Conservation (phyloP, 768 basidiomycete species). For the Tylopilus vinaceipallidus region DNA sequence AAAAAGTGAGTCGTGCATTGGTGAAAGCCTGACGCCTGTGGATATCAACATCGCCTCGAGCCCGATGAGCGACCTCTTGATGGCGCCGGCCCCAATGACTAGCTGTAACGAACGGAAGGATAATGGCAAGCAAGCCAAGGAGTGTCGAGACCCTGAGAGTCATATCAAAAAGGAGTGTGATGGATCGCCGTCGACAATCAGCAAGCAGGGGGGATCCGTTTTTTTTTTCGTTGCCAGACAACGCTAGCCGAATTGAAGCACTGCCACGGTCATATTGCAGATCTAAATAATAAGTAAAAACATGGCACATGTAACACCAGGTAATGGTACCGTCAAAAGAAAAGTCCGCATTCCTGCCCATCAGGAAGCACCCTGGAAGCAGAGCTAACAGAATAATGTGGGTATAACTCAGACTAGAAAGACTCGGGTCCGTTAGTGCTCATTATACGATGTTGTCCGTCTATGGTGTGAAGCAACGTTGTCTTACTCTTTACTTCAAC, state of each 20-base stretch:
- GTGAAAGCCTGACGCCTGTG: slow-evolving; percentile 36
- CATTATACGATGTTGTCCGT: slow-evolving; percentile 15
- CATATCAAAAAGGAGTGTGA: slow-evolving; percentile 27
- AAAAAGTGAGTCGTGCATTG: slow-evolving; percentile 50
- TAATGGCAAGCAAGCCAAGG: slow-evolving; percentile 36
- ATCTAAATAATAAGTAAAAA: neutral
- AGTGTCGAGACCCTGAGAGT: slow-evolving; percentile 23
- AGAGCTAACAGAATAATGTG: slow-evolving; percentile 20
- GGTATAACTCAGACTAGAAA: slow-evolving; percentile 26
- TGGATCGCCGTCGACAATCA: slow-evolving; percentile 11
- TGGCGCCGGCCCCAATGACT: slow-evolving; percentile 39
- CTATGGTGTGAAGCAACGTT: slow-evolving; percentile 16
- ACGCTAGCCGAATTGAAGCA: slow-evolving; percentile 4
- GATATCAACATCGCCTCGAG: slow-evolving; percentile 39
- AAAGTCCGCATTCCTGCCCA: slow-evolving; percentile 6
- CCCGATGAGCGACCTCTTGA: slow-evolving; percentile 49
- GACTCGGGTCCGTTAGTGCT: slow-evolving; percentile 18
- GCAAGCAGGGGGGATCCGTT: too few species aligned
- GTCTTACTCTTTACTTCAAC: slow-evolving; percentile 18
- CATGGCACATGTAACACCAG: slow-evolving; percentile 19
- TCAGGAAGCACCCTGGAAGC: slow-evolving; percentile 3
- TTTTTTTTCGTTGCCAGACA: slow-evolving; percentile 20
- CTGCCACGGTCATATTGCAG: slow-evolving; percentile 9
- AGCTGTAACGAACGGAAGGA: slow-evolving; percentile 35
- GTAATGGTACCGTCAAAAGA: slow-evolving; percentile 9